phyloP scores from a whole-genome alignment of 257 asterid genomes.

The Asclepias syriaca region DNA sequence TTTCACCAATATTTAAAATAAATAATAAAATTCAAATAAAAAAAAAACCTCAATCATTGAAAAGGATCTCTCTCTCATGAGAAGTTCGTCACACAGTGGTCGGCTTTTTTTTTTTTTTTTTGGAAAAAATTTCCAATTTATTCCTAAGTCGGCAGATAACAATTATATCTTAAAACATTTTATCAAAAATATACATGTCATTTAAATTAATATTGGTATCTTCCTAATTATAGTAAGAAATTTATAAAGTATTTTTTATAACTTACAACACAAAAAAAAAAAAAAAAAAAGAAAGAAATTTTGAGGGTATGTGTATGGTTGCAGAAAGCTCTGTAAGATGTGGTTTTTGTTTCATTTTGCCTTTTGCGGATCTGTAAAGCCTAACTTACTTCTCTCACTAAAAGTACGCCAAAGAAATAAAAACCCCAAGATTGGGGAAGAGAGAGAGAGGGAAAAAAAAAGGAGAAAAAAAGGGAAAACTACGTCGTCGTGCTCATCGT shows the following conservation, averaged over 20 bases:
- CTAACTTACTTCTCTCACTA: not conserved
- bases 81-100: not conserved
- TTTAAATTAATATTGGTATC: too few species aligned
- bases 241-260: too few species aligned
- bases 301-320: slow-evolving; percentile 1
- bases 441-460: too few species aligned
- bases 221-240: too few species aligned
- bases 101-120: not conserved
- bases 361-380: slow-evolving; percentile 9
- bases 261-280: too few species aligned
- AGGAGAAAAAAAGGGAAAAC: not conserved
- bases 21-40: not conserved
- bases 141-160: slow-evolving; percentile 1
- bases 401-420: not conserved
- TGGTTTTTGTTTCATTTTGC: slow-evolving; percentile 15
- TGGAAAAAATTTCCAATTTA: too few species aligned
- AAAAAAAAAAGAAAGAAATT: too few species aligned
- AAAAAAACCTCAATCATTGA: not conserved
- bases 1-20: not conserved
- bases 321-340: slow-evolving; percentile 11
- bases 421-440: not conserved
- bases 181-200: too few species aligned
- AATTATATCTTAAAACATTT: too few species aligned
- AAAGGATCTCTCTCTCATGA: not conserved
- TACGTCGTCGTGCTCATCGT: slow-evolving; percentile 17